Percentiles rank a stretch among this genome's conserved stretches.
These are phyloP conservation scores for Fusarium praegraminearum DNA, from an alignment of 2,329 filamentous ascomycete species.

Conservation along the genomic window DNA sequence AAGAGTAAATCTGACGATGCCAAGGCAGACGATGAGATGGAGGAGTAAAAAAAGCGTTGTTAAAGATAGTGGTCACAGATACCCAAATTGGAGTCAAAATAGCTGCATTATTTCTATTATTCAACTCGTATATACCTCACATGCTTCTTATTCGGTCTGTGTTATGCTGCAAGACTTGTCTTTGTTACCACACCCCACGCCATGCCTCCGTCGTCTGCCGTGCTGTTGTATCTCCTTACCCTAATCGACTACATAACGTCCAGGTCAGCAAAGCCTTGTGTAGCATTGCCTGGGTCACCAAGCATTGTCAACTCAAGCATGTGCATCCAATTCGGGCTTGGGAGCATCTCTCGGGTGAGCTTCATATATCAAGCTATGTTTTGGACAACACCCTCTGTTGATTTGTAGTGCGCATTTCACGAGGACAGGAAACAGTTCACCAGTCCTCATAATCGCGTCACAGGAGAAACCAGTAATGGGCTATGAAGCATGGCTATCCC, in stretches of 20 bases:
- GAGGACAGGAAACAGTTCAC: background rate
- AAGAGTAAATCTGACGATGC: conserved; percentile 18
- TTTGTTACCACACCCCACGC: background rate
- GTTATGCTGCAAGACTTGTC: background rate
- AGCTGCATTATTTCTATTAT: background rate
- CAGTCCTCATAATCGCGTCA: background rate
- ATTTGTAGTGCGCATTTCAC: background rate
- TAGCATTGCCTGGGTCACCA: background rate
- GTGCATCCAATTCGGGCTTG: no score
- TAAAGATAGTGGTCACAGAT: conserved; percentile 31
- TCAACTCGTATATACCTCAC: background rate
- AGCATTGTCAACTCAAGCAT: background rate
- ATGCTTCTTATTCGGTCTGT: no score
- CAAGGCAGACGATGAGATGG: conserved; percentile 18
- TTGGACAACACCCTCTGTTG: background rate
- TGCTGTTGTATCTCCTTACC: background rate
- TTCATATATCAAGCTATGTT: background rate
- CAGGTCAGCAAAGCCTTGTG: background rate
- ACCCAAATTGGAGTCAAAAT: conserved; percentile 32
- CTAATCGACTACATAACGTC: background rate
- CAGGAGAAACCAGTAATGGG: background rate
- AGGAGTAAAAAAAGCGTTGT: conserved; percentile 29
- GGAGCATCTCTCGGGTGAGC: background rate
- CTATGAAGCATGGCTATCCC: background rate
- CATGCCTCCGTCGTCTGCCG: background rate